Evolutionary conservation across 2,329 filamentous ascomycete species (phyloP).

Genomic region (Clarireedia homoeocarpa): DNA sequence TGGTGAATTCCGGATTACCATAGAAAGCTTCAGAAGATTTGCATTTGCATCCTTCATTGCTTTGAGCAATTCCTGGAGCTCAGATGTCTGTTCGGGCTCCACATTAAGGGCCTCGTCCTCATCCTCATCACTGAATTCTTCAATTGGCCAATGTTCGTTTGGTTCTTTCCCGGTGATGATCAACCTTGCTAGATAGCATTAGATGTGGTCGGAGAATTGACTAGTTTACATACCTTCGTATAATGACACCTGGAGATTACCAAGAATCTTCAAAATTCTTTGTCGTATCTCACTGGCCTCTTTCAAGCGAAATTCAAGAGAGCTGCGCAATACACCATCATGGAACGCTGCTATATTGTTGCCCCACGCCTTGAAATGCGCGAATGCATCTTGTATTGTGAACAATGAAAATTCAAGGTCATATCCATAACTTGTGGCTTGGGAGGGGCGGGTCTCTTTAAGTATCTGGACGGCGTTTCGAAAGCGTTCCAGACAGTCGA

Average conservation of each 20-base stretch:
- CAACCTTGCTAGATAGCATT: conserved; percentile 5
- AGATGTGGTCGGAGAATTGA: not conserved
- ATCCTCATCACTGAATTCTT: conserved; percentile 12
- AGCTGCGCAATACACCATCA: conserved; percentile 9
- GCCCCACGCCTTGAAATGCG: conserved; percentile 22
- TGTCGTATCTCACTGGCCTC: conserved; percentile 17
- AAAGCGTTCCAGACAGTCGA: not conserved
- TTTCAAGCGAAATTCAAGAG: conserved; percentile 19
- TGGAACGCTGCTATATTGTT: conserved; percentile 21
- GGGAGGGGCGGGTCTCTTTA: not conserved
- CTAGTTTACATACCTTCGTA: conserved; percentile 9
- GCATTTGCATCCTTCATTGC: conserved; percentile 17
- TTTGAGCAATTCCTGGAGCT: conserved; percentile 18
- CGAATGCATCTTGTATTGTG: conserved; percentile 9
- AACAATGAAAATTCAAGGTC: conserved; percentile 9
- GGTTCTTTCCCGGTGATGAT: conserved; percentile 14
- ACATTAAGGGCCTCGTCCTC: conserved; percentile 6
- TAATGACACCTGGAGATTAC: conserved; percentile 17
- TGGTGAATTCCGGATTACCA: conserved; percentile 20
- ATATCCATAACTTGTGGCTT: not conserved
- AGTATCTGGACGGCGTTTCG: not conserved
- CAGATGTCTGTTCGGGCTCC: conserved; percentile 13
- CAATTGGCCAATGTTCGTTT: conserved; percentile 17
- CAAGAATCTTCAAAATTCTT: conserved; percentile 17
- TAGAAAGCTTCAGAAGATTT: conserved; percentile 22